Base-by-base conservation (phyloP, 1,139 yeast species). In the Zygoascus sp. region DNA sequence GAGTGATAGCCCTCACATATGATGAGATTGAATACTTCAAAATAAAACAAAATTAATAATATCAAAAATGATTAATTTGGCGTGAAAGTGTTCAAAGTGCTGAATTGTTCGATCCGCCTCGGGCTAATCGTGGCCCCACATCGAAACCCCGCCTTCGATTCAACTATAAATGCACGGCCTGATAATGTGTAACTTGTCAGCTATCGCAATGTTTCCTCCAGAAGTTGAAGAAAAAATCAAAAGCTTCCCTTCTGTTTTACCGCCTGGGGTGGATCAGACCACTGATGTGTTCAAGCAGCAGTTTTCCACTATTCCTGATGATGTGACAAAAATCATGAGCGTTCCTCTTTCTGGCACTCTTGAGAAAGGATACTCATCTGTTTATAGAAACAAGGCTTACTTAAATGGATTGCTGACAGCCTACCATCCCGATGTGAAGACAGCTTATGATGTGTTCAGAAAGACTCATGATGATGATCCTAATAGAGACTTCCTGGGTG, bases 351-450 rank as follows among this genome's bases (percentile, higher is more conserved):
- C 81, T 2, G 71, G 75, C 22, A 53, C 81, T 38, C 64, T 63
- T 48, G 61, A 60, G 52, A 67, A 68, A 1, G 85, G 85, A 1
- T 76, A 60, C 59, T 78, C 86, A 10, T 65, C 75, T 2, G 58
- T 79, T 35, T 83, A 76, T 61, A 67, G 88, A 58, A 79, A 76
- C 58, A 62, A 60, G 75, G 17, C 66, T 82, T 48, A 56, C n/a
- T n/a, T n/a, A n/a, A n/a, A n/a, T n/a, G n/a, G n/a, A n/a, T n/a
- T n/a, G n/a, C n/a, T 75, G 28, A 62, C 71, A 10, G 71, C 76
- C 20, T 56, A 68, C 21, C 82, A 80, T 54, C 79, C 83, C 2
- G 59, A 68, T 1, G 60, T 83, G 48, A 60, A 61, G 39, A 81
- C 88, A 1, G 65, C 74, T 32, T 70, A 75, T 56, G 74, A 73